A percentile compares a stretch with the other conserved stretches of the same genome.
Evolutionary conservation across 352 stramenopile species (phyloP).

Genomic region (Elongisporangium undulatum): DNA sequence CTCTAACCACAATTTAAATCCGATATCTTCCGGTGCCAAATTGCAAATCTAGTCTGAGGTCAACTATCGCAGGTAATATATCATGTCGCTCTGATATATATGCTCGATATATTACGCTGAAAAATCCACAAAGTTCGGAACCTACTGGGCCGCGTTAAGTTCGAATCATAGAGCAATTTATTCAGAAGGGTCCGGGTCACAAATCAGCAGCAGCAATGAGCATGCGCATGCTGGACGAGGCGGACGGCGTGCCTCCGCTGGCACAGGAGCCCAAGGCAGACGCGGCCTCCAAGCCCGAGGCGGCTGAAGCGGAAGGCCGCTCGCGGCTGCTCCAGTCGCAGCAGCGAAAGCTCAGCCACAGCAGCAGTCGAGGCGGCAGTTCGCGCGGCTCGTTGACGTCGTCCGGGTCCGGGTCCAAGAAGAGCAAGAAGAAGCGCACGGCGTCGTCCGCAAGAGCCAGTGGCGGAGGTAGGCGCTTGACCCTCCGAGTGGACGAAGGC

Average conservation of each 20-base stretch:
- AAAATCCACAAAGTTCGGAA: neutral
- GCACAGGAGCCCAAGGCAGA: constrained; percentile 2
- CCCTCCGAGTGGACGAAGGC: neutral
- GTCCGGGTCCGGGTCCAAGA: constrained; percentile 3
- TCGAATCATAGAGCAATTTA: neutral
- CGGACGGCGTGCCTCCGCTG: constrained; percentile 14
- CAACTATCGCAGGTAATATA: neutral
- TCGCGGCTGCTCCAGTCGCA: constrained; percentile 13
- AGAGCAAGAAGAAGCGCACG: constrained; percentile 5
- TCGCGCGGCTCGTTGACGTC: neutral
- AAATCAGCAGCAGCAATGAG: constrained; percentile 14
- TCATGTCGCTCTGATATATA: neutral
- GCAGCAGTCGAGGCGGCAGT: constrained; percentile 17
- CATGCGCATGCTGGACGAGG: constrained; percentile 26
- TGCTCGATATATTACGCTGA: neutral
- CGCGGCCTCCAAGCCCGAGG: neutral
- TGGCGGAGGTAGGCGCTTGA: neutral
- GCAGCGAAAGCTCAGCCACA: constrained; percentile 3
- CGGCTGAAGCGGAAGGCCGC: constrained; percentile 5
- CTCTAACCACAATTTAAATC: neutral
- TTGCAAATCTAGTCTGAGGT: no score
- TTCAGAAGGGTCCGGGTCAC: neutral
- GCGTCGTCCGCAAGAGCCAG: neutral
- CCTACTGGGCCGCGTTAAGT: neutral
- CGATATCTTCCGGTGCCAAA: no score